phyloP scores from a whole-genome alignment of 2,329 filamentous ascomycete species.

The Aspergillus versicolor region DNA sequence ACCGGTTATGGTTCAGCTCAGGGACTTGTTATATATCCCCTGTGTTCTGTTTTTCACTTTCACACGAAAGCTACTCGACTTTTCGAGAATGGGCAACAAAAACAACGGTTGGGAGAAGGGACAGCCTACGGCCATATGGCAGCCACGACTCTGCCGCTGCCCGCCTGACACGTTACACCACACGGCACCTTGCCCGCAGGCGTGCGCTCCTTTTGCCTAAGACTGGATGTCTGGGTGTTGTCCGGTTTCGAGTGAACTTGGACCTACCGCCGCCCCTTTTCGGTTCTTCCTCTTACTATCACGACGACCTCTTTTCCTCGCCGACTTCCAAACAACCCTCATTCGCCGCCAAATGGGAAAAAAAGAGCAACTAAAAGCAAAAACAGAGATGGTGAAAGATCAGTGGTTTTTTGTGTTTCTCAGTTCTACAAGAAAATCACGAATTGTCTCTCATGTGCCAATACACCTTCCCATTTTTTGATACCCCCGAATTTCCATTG shows the following conservation, averaged over 20 bases:
- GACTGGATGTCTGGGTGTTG: background rate
- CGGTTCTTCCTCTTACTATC: slow-evolving; percentile 23
- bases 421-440: slow-evolving; percentile 8
- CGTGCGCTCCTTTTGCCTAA: background rate
- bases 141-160: background rate
- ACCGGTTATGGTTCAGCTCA: slow-evolving; percentile 39
- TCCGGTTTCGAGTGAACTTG: slow-evolving; percentile 10
- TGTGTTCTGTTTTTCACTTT: background rate
- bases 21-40: slow-evolving; percentile 9
- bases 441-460: slow-evolving; percentile 12
- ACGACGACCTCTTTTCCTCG: background rate
- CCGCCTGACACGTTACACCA: background rate
- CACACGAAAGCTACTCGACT: background rate
- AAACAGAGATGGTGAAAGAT: slow-evolving; percentile 8
- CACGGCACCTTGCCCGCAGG: background rate
- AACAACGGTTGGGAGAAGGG: slow-evolving; percentile 16
- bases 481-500: slow-evolving; percentile 23
- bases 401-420: slow-evolving; percentile 3
- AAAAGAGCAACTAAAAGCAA: slow-evolving; percentile 18
- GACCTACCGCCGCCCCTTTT: slow-evolving; percentile 34
- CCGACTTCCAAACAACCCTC: background rate
- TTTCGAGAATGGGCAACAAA: slow-evolving; percentile 8
- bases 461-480: slow-evolving; percentile 18
- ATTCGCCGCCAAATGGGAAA: slow-evolving; percentile 13
- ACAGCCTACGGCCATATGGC: background rate